Evolutionary conservation across 805 yeast species (phyloP), one percentile per base, ranked within the genome.

Genomic region (Wickerhamiella brachini): DNA sequence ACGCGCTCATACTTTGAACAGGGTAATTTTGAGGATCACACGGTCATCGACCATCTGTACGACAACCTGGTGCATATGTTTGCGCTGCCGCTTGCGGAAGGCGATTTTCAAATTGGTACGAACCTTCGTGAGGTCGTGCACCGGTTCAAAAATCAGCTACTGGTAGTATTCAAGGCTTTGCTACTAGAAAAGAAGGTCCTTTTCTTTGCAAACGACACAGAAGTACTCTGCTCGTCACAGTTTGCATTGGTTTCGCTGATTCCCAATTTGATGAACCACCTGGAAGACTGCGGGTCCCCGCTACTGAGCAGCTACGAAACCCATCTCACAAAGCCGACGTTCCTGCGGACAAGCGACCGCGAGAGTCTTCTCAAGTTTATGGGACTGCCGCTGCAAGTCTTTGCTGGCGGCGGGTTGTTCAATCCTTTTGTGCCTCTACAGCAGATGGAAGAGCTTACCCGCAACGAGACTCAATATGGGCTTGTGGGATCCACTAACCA

Each of bases 341-440:
- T 87, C 13, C 72, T 90, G 54, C 81, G 78, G 57, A 79, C 95
- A 5, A 81, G 85, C 53, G 89, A 87, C 65, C 69, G 96, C 48
- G 73, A 75, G 55, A 85, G 95, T 0, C 73, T 89, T 63, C 68
- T 90, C 41, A 69, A 77, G 34, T 93, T 86, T 62, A 76, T 87
- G 61, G 98, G 97, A 0, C 71, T 93, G 31, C 98, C 98, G 0
- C 69, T 93, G 48, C 89, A 83, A 58, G 65, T 88, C 1, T 93
- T 93, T 66, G 87, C 87, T 48, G 77, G 78, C 57, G 94, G 94
- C 44, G 88, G 94, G 1, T 74, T 90, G 53, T 89, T 94, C 73
- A 82, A 83, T 58, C 97, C 98, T 1, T 93, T 90, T 67, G 74
- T 89, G n/a, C 95, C 97, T 0, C 69, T 93, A 51, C 98, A 90